Base-by-base conservation (phyloP, 108 stramenopile genomes). In the Pseudonitzschia delicatissima region DNA sequence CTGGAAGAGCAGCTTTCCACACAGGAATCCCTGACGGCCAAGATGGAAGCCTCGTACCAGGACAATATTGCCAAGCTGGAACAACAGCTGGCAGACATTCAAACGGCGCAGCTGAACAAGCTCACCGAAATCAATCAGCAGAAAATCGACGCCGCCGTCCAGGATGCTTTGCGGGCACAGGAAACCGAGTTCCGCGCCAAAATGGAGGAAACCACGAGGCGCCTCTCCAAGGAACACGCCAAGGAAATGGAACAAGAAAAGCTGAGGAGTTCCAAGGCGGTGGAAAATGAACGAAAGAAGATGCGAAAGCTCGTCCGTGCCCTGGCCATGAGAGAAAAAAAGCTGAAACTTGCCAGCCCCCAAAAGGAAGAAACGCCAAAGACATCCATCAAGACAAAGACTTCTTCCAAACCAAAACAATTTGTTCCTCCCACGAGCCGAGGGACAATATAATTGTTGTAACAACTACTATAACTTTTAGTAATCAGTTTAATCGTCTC, bases 231-330 rank as follows among this genome's bases (percentile, higher is more conserved):
- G 0, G 36, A 66, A 50, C 60, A 68, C 29, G 63, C 29, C 2
- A 31, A 50, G 20, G 67, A 36, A 9, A 31, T 77, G 33, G 35
- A 67, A 29, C 37, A 29, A 45, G 79, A 80, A 61, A 62, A 70
- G 20, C 21, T 48, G 35, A 5, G 45, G 55, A 63, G 71, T 4
- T 34, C 36, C 4, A 27, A 67, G 4, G 79, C 74, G 13, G 69
- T 80, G 20, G 79, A 80, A 32, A 32, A 31, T 13, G 79, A 80
- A 59, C 55, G 62, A 25, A 68, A 64, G 21, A 80, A 80, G 25
- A 80, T 80, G 79, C 20, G 79, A 25, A 76, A 76, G 47, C 39
- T 80, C 11, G 79, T 80, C 5, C 74, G 75, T 53, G 79, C 74
- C 3, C 45, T 80, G 28, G 79, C 79, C 8, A n/a, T 65, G 18